Conservation (phyloP, 352 stramenopile genomes). For the Globisporangium solare region DNA sequence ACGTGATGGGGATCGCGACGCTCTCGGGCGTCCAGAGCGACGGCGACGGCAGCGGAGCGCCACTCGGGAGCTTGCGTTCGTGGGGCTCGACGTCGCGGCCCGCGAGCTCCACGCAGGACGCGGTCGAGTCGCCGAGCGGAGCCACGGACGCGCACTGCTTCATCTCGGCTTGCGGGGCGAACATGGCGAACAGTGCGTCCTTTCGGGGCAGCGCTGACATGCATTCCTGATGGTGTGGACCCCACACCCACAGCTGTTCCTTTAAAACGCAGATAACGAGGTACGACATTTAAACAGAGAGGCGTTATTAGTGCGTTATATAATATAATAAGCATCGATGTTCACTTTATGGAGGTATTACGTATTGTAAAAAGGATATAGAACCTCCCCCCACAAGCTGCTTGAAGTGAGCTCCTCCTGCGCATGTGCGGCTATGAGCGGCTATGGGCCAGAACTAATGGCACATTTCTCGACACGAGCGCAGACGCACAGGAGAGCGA, state of each 20-base stretch:
- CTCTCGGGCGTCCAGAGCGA: constrained; percentile 53
- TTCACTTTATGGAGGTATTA: no score
- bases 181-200: not conserved
- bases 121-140: not conserved
- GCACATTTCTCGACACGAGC: not conserved
- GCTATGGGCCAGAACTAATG: no score
- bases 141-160: not conserved
- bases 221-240: not conserved
- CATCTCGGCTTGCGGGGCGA: not conserved
- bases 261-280: not conserved
- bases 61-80: not conserved
- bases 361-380: no score
- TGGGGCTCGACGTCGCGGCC: not conserved
- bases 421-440: no score
- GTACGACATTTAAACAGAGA: no score
- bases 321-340: no score
- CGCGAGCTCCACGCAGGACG: constrained; percentile 12
- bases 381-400: no score
- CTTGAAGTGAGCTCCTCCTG: no score
- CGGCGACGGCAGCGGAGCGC: no score
- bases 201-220: not conserved
- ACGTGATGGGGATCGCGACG: constrained; percentile 69
- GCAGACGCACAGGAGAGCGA: not conserved
- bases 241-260: not conserved
- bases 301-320: no score